Conservation (phyloP, 2,329 filamentous ascomycete species). For the Botrytis hyacinthi region DNA sequence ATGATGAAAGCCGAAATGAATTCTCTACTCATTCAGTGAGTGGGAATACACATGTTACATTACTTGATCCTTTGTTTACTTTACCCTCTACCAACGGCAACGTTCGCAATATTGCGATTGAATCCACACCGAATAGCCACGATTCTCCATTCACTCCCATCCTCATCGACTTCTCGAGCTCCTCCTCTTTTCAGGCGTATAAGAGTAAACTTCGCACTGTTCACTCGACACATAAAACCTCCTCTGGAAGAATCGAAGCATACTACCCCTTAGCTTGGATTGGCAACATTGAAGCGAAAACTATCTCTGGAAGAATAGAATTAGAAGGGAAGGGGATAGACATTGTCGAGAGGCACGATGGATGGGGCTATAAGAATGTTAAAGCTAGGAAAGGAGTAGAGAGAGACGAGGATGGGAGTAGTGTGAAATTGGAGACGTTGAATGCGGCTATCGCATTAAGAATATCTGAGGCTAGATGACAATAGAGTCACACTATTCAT, state of each 20-base stretch:
- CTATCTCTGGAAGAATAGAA: constrained; percentile 31
- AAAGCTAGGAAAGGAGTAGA: constrained; percentile 32
- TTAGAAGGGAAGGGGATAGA: constrained; percentile 29
- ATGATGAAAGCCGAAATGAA: constrained; percentile 16
- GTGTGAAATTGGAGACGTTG: constrained; percentile 29
- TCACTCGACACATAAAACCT: constrained; percentile 29
- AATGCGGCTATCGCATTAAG: constrained; percentile 22
- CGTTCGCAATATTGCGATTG: background rate
- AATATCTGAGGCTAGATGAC: background rate
- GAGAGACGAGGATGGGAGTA: constrained; percentile 27
- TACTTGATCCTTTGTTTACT: constrained; percentile 29
- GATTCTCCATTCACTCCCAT: background rate
- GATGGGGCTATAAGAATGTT: constrained; percentile 28
- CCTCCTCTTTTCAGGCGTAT: background rate
- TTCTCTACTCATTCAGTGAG: constrained; percentile 34
- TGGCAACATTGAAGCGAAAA: constrained; percentile 31
- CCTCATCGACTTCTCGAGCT: background rate
- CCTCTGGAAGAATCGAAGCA: constrained; percentile 26
- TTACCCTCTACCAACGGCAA: background rate
- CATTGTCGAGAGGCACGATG: constrained; percentile 30
- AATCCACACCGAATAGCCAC: background rate
- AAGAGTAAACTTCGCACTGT: constrained; percentile 28
- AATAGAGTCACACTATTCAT: too few species aligned
- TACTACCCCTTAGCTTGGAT: constrained; percentile 35
- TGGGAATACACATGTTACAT: constrained; percentile 28